Base-by-base conservation (phyloP, 2,329 filamentous ascomycete genomes). In the Penicillium sp. region DNA sequence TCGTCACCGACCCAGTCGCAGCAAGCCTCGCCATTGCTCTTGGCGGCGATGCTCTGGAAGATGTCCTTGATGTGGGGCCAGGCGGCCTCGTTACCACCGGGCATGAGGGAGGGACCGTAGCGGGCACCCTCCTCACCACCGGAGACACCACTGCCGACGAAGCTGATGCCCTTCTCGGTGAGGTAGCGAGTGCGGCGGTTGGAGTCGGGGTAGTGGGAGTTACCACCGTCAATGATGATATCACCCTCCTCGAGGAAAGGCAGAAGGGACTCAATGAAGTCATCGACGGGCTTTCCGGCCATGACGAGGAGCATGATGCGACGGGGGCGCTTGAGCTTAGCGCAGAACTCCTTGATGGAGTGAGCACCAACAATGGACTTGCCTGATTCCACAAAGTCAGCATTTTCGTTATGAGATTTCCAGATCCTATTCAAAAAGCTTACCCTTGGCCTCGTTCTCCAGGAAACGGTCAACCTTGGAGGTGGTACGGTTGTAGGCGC, bases 1-100 rank as follows among this genome's bases (percentile, higher is more conserved):
- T 97, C 92, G 81, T 97, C 94, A 82, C 94, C 94, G 71, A 99
- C 94, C 94, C 94, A 99, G 81, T 99, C 94, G 76, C 94, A 99
- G 87, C 94, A 99, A 65, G 94, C 82, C 85, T 99, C 94, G 71
- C 88, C 88, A 72, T 97, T 93, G 78, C 90, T 95, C 87, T 99
- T 97, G 78, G 94, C 94, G 62, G 94, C 86, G 75, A 99, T 96
- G 82, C 86, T 86, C 83, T 99, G 94, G 85, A 99, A 96, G 74
- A 99, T 90, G 71, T 97, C 92, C 87, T 99, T 97, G 83, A 99
- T 95, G 80, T 90, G 86, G 70, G 91, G 91, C 94, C 94, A 97
- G 52, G 94, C 94, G 78, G 91, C 91, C 85, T 97, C 92, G 81
- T 96, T 92, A 80, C 94, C 94, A 86, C 94, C 94, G 63, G 94